Conservation (phyloP, 192 early-diverging fungal genomes). For the Coemansia sp. region DNA sequence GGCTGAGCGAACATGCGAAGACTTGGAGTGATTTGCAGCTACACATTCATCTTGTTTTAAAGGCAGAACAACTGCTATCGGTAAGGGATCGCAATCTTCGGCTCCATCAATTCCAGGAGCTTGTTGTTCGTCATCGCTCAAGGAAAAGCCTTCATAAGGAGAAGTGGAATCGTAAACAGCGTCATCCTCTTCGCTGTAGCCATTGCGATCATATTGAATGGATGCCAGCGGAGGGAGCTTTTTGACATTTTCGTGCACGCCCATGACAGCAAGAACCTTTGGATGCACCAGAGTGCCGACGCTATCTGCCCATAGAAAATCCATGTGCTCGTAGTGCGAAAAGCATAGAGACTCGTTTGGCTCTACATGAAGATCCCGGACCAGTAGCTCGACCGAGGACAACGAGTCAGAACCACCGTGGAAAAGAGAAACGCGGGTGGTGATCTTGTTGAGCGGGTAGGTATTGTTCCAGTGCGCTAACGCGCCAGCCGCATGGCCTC, state of each 20-base stretch:
- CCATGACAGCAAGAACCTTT: conserved; percentile 40
- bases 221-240: conserved; percentile 10
- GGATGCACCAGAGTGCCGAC: conserved; percentile 47
- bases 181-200: not conserved
- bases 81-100: no score
- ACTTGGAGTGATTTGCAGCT: not conserved
- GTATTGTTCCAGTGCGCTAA: conserved; percentile 59
- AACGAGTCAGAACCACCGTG: conserved; percentile 86
- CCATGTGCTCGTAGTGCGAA: conserved; percentile 79
- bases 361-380: conserved; percentile 53
- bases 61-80: no score
- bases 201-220: not conserved
- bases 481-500: conserved; percentile 52
- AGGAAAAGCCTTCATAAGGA: not conserved
- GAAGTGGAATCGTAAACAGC: not conserved
- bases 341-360: conserved; percentile 61
- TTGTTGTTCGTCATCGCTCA: not conserved
- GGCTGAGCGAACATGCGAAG: conserved; percentile 3
- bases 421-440: conserved; percentile 87
- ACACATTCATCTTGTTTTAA: not conserved
- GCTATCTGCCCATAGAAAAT: conserved; percentile 56
- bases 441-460: conserved; percentile 61
- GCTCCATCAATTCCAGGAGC: not conserved
- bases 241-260: conserved; percentile 18
- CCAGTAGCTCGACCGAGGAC: conserved; percentile 65